Evolutionary conservation across 768 basidiomycete species (phyloP), one percentile per base, ranked within the genome.

Genomic region (Russula dissimulans): DNA sequence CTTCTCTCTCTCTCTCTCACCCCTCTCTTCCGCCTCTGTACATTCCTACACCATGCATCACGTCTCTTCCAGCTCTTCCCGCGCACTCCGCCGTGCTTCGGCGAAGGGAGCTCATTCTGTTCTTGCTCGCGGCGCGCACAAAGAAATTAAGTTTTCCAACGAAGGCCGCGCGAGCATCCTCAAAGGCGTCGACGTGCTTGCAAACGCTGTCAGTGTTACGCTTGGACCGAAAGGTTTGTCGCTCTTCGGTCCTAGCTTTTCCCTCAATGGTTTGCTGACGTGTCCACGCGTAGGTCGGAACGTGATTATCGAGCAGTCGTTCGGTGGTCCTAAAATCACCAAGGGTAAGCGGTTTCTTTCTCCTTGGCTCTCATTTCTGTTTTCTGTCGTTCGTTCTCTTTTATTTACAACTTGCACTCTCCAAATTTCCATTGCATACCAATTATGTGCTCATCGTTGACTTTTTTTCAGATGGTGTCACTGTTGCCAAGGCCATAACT

Each of bases 131-230:
- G 85, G 87, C 61, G 88, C 84, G 17, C 91, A 95, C 82, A 97
- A 97, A 82, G 94, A 97, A 73, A 90, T 98, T 73, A 87, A 89
- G 76, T 97, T 98, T 76, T 89, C 88, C 70, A 95, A 97, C 73
- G 92, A 93, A 66, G 94, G 94, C 66, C 83, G 95, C 65, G 91
- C 93, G 34, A 83, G 85, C 74, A 95, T 97, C 76, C 81, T 97
- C 67, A 88, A 87, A 73, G 95, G 95, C 74, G 94, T 99, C 64
- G 95, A 98, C 76, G 79, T 95, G 69, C 86, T 99, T 66, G 95
- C 95, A 61, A 93, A 97, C 72, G 95, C 95, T 60, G 95, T 98
- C 71, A 87, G 86, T 66, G 93, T 97, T 51, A 99, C 95, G 44
- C 83, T 98, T 29, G 95, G 95, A 60, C 95, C 95, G 36, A 98